Percentiles rank a stretch among this genome's conserved stretches.
phyloP scores from a whole-genome alignment of 148 eudicot species.

The Chenopodium album region DNA sequence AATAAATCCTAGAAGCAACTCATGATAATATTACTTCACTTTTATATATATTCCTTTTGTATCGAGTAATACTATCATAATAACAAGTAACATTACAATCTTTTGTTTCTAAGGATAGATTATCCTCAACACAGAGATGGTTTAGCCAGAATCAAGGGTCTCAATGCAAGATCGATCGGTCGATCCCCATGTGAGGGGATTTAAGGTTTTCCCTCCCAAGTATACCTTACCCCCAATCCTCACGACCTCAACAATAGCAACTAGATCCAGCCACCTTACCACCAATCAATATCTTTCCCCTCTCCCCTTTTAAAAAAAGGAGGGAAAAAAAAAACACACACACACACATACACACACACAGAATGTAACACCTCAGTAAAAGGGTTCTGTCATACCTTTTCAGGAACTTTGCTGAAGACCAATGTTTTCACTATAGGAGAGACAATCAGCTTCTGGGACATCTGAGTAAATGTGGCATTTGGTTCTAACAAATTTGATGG shows the following conservation, averaged over 20 bases:
- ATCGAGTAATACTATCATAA: too few species aligned
- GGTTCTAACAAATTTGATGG: slow-evolving; percentile 97
- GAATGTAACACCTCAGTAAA: not conserved
- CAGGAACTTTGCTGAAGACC: slow-evolving; percentile 99
- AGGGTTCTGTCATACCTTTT: slow-evolving; percentile 56
- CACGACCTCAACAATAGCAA: not conserved
- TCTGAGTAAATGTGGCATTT: slow-evolving; percentile 81
- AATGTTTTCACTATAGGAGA: slow-evolving; percentile 96
- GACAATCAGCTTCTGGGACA: slow-evolving; percentile 95
- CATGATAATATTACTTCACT: too few species aligned
- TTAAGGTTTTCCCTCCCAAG: not conserved
- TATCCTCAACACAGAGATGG: not conserved
- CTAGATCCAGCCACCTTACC: too few species aligned
- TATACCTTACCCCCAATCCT: not conserved
- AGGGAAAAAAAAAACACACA: not conserved
- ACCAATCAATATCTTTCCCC: not conserved
- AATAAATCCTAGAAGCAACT: too few species aligned
- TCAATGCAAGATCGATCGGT: not conserved
- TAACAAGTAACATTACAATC: too few species aligned
- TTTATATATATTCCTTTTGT: too few species aligned
- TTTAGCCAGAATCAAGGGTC: not conserved
- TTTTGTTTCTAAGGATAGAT: too few species aligned
- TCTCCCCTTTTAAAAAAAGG: not conserved
- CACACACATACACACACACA: too few species aligned
- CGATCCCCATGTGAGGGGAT: not conserved